Conservation (phyloP, 202 grass and related monocot species). For the Hordeum pubiflorum region DNA sequence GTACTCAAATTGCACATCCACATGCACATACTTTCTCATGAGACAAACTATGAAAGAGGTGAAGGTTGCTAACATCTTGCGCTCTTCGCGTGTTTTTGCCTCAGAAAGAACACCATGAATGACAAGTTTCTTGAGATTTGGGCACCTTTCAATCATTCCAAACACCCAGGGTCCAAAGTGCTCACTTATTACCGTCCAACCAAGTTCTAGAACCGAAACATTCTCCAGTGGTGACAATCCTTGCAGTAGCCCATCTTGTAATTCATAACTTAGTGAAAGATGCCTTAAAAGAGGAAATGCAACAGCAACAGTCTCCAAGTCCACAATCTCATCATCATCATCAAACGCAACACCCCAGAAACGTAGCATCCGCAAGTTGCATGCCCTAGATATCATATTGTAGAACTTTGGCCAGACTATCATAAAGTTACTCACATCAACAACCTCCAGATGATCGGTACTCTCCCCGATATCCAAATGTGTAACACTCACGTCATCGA, state of each 20-base stretch:
- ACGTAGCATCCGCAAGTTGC: constrained; percentile 57
- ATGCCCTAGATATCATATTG: constrained; percentile 74
- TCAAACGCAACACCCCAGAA: constrained; percentile 96
- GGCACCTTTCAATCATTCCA: constrained; percentile 95
- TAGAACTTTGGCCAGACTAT: constrained; percentile 94
- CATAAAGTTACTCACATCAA: constrained; percentile 88
- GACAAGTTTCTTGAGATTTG: constrained; percentile 92
- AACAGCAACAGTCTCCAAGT: constrained; percentile 81
- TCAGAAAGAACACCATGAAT: constrained; percentile 87
- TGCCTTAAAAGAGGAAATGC: constrained; percentile 83
- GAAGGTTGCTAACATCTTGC: constrained; percentile 71
- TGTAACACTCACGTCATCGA: constrained; percentile 88
- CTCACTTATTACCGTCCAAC: constrained; percentile 92
- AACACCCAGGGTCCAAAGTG: constrained; percentile 95
- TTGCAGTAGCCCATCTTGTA: constrained; percentile 71
- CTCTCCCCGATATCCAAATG: constrained; percentile 93
- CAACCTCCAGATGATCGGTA: constrained; percentile 68
- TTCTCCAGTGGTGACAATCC: constrained; percentile 67
- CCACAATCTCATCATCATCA: constrained; percentile 88
- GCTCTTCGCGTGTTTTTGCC: constrained; percentile 82
- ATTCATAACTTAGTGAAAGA: constrained; percentile 88
- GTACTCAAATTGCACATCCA: constrained; percentile 90
- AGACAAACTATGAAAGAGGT: constrained; percentile 73
- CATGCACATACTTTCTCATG: constrained; percentile 82
- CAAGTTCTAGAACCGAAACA: constrained; percentile 81